Conservation (phyloP, 345 rosid genomes). For the Linum lewisii region DNA sequence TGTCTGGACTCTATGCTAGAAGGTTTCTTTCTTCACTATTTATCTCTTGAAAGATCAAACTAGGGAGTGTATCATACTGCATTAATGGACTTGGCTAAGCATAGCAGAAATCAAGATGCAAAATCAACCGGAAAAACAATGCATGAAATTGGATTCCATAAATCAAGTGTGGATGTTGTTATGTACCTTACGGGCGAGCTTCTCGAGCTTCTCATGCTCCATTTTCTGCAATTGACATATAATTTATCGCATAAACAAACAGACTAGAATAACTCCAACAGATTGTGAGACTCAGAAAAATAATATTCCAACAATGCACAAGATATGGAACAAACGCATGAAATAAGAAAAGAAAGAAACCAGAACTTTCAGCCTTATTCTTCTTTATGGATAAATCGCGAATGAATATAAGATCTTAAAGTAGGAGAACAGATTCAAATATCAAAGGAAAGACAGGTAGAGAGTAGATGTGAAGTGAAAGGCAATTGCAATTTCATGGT, state of each 20-base stretch:
- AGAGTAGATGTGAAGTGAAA: no score
- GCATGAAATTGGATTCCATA: slow-evolving; percentile 2
- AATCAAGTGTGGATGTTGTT: background rate
- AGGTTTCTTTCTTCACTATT: background rate
- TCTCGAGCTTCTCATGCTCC: slow-evolving; percentile 85
- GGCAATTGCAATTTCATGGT: no score
- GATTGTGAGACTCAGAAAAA: background rate
- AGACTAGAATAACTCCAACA: background rate
- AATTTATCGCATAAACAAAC: background rate
- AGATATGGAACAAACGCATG: background rate
- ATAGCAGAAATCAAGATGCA: background rate
- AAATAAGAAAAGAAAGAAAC: background rate
- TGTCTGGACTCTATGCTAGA: background rate
- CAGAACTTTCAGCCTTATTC: background rate
- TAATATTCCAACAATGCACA: no score
- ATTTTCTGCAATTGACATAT: slow-evolving; percentile 50
- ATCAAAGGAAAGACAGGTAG: no score
- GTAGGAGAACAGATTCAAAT: no score
- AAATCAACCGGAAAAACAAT: background rate
- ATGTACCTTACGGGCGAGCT: slow-evolving; percentile 78
- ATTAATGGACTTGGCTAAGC: background rate
- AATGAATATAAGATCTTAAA: no score
- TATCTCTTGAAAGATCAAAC: background rate
- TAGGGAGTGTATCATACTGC: background rate
- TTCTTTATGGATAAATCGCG: no score